Evolutionary conservation across 176 grass and related monocot species (phyloP).

Genomic region (Themeda triandra): DNA sequence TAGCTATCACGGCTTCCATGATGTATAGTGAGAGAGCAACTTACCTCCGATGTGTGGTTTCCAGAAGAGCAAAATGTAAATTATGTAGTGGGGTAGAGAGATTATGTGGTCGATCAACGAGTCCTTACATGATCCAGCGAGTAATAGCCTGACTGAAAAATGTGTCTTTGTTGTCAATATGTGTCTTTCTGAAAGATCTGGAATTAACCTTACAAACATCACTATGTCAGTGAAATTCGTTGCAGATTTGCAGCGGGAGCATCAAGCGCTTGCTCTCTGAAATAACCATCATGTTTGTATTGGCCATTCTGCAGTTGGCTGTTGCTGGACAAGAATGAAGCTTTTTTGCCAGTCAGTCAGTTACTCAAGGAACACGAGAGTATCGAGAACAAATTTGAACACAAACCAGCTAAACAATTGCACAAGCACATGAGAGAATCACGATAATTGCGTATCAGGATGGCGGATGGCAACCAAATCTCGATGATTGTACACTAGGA

Average conservation of each 20-base stretch:
- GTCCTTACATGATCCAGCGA: conserved; percentile 4
- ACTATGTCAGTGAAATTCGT: background rate
- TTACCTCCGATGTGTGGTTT: conserved; percentile 2
- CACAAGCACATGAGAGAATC: background rate
- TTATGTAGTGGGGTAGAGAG: conserved; percentile 26
- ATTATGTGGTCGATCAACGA: conserved; percentile 6
- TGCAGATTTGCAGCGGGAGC: background rate
- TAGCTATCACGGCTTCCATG: background rate
- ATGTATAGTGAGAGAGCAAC: background rate
- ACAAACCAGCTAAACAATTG: background rate
- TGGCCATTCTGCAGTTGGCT: background rate
- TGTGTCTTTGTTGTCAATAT: conserved; percentile 3
- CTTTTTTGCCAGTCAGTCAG: background rate
- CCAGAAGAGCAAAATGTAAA: conserved; percentile 33
- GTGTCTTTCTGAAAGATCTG: background rate
- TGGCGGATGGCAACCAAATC: background rate
- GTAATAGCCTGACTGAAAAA: background rate
- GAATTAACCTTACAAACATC: too few species aligned
- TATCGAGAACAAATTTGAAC: background rate
- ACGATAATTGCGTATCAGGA: background rate
- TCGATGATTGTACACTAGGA: background rate
- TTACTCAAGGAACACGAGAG: background rate
- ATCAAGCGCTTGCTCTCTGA: background rate
- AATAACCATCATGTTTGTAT: background rate
- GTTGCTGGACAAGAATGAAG: background rate